These are phyloP conservation scores for Rhynchosporium secalis DNA, from an alignment of 2,329 filamentous ascomycete species.

Conservation along the genomic window DNA sequence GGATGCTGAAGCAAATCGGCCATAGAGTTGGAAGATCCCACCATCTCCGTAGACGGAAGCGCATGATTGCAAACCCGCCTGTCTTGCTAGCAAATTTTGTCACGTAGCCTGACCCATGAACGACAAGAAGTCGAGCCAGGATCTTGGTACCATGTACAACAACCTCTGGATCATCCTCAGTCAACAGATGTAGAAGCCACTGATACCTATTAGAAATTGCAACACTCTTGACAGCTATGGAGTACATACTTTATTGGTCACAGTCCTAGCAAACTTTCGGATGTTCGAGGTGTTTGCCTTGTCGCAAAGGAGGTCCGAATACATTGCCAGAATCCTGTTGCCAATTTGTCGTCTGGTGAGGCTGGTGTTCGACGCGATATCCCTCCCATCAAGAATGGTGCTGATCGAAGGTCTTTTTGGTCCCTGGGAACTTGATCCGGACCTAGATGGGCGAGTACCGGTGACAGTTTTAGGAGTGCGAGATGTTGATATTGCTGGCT, in stretches of 20 bases:
- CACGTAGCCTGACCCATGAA: conserved; percentile 78
- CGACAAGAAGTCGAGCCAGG: conserved; percentile 77
- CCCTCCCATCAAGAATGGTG: conserved; percentile 35
- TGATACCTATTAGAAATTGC: conserved; percentile 45
- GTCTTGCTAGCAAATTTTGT: conserved; percentile 88
- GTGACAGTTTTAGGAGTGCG: conserved; percentile 53
- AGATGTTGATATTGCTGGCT: conserved; percentile 48
- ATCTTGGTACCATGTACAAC: conserved; percentile 81
- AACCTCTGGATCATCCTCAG: conserved; percentile 81
- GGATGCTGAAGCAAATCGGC: conserved; percentile 82
- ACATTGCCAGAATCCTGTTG: conserved; percentile 72
- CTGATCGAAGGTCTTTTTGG: conserved; percentile 37
- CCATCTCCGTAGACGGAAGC: conserved; percentile 77
- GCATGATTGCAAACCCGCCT: conserved; percentile 85
- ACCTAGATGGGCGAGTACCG: conserved; percentile 44
- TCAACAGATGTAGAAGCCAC: conserved; percentile 90
- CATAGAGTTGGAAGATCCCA: conserved; percentile 85
- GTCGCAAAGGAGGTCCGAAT: conserved; percentile 75
- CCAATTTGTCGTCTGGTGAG: conserved; percentile 71
- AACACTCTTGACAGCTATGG: not conserved
- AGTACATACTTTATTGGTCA: conserved; percentile 80
- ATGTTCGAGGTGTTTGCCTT: conserved; percentile 67
- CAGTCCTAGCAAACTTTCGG: conserved; percentile 86
- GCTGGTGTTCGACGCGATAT: conserved; percentile 42
- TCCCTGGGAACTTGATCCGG: conserved; percentile 37